A percentile compares a stretch with the other conserved stretches of the same genome.
Evolutionary conservation across 352 stramenopile genomes (phyloP).

Genomic region (Phytophthora pistaciae): DNA sequence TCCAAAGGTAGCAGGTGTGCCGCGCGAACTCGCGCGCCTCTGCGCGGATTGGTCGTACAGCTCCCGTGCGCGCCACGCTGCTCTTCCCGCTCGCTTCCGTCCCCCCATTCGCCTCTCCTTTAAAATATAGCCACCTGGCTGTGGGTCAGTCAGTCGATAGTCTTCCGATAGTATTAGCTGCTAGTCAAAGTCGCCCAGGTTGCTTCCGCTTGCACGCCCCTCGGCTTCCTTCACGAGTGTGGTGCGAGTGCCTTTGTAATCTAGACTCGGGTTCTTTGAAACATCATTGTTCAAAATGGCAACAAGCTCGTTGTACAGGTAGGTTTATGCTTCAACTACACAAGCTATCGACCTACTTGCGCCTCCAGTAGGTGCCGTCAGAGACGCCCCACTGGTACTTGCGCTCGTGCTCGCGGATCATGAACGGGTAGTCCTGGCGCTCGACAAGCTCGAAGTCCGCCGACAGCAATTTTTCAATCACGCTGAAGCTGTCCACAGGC

Average conservation of each 20-base stretch:
- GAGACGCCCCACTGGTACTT: conserved; percentile 95
- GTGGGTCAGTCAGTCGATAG: conserved; percentile 44
- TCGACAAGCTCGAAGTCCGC: conserved; percentile 84
- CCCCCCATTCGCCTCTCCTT: conserved; percentile 34
- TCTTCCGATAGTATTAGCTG: conserved; percentile 45
- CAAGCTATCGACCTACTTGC: conserved; percentile 48
- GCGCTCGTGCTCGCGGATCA: conserved; percentile 93
- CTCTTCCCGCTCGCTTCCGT: conserved; percentile 24
- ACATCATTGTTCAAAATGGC: conserved; percentile 12
- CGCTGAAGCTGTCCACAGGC: conserved; percentile 74
- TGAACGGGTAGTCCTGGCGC: conserved; percentile 88
- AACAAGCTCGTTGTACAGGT: not conserved
- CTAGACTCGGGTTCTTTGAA: conserved; percentile 36
- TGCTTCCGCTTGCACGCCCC: conserved; percentile 28
- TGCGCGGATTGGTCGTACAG: conserved; percentile 31
- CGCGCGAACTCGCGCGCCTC: conserved; percentile 14
- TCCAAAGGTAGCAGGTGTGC: conserved; percentile 46
- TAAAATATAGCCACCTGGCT: conserved; percentile 48
- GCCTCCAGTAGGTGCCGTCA: conserved; percentile 87
- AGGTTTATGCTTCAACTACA: not conserved
- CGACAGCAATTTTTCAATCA: conserved; percentile 65
- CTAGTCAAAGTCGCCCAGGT: conserved; percentile 37
- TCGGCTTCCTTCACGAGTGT: conserved; percentile 10
- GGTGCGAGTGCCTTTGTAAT: conserved; percentile 32
- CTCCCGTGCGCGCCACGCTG: conserved; percentile 12